These are phyloP conservation scores for Colletotrichum sp. DNA, from an alignment of 2,329 filamentous ascomycete genomes.

Conservation along the genomic window DNA sequence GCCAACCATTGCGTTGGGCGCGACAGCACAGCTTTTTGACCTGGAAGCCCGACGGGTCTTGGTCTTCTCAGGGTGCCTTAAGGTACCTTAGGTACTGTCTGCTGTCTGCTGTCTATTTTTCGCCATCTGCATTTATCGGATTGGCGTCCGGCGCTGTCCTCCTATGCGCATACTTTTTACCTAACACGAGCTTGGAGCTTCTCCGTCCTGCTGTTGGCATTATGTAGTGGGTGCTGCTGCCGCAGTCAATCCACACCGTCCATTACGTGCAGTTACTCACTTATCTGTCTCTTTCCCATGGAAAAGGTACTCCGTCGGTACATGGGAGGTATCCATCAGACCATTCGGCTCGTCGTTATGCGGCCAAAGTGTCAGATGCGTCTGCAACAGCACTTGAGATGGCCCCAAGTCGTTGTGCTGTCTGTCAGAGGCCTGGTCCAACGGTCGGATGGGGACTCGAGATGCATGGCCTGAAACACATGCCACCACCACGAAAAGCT, in stretches of 20 bases:
- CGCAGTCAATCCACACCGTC: neutral
- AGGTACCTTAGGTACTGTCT: neutral
- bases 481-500: neutral
- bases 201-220: neutral
- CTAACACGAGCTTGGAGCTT: neutral
- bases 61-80: neutral
- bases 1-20: slow-evolving; percentile 3
- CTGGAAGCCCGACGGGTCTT: neutral
- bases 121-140: slow-evolving; percentile 1
- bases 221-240: neutral
- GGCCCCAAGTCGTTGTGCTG: neutral
- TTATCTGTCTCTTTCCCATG: neutral
- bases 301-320: neutral
- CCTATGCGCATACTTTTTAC: neutral
- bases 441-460: slow-evolving; percentile 9
- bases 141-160: neutral
- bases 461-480: slow-evolving; percentile 15
- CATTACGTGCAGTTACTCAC: neutral
- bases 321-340: neutral
- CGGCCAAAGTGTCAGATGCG: neutral
- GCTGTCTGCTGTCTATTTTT: neutral
- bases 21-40: neutral
- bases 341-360: neutral
- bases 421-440: slow-evolving; percentile 2
- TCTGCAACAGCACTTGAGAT: slow-evolving; percentile 1